Base-by-base conservation (phyloP, 768 basidiomycete species). In the Tylopilus cervinicoccineus region DNA sequence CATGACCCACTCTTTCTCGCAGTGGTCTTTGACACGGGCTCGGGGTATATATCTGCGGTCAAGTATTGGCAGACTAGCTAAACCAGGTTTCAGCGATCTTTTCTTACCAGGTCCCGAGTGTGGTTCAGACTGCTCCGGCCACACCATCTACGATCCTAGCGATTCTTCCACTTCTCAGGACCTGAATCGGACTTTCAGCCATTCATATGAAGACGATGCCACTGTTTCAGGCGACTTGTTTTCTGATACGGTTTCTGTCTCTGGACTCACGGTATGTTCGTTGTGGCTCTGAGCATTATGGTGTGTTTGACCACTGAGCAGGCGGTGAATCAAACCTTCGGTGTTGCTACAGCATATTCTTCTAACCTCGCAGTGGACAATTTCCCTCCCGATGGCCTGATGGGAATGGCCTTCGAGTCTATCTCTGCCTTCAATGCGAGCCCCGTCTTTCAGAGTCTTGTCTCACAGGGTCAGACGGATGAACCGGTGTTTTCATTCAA, bases 401-500 rank as follows among this genome's bases (percentile, higher is more conserved):
- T 70, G 49, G 71, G 76, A 41, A 69, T 77, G 74, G 76, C 52
- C 0, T 77, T 72, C 66, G 58, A 61, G 26, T 47, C 69, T 24
- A 57, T 76, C 42, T 72, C 75, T 12, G 58, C 36, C 10, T 74
- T 63, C 49, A 43, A 54, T 17, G 58, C 63, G 2, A 58, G 41
- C 11, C 70, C 75, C 0, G 55, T 75, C 37, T 73, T 77, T 53
- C 63, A 76, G 33, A 72, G 62, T 14, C 68, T 79, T 5, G 51
- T 76, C 19, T 46, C 56, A 2, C 65, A 80, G 43, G 64, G 62
- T 5, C 45, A 60, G 45, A 54, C 61, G 2, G 52, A 65, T 9
- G 50, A 64, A 6, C 45, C 71, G 20, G 63, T 65, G 40, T 79
- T 81, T 56, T 69, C 72, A 11, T 75, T 82, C 59, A 78, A 77